Evolutionary conservation across 1,284 basidiomycete genomes (phyloP), one percentile per base, ranked within the genome.

Genomic region (Ustilago hordei): DNA sequence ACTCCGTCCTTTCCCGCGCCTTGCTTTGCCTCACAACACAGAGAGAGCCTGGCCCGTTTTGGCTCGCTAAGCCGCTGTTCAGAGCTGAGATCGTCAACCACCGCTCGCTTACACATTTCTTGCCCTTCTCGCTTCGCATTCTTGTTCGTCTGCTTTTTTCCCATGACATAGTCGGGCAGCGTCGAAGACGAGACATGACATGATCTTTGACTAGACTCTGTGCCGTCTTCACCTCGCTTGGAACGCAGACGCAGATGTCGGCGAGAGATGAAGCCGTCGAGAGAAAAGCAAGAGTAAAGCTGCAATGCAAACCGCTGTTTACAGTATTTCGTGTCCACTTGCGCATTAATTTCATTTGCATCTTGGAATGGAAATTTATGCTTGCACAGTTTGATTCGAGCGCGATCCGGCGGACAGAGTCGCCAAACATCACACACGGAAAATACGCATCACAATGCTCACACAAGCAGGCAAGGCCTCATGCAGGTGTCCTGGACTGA

Each of bases 31-130:
- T 45, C 64, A 47, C 45, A 35, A 36, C 45, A 50, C 23, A 31
- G 13, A 13, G 11, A 50, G 15, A 50, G 48, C 28, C 19, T 45
- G 28, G 48, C 28, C 48, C 48, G 48, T 28, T 50, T 50, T 50
- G n/a, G 48, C 31, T 50, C 48, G 48, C 48, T 50, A 12, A 50
- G 31, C 28, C 48, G 48, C 28, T 28, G 13, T 31, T 50, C 31
- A 50, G 32, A 69, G 60, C 60, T 56, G 66, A 62, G 60, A 69
- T 59, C 60, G 54, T 34, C 61, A 34, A 45, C 34, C 55, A 45
- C 61, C 61, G 68, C 68, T 70, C 63, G 68, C 63, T 65, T 70
- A 55, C 36, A 54, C 34, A 54, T 35, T 15, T 54, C 53, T 52
- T 35, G 23, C 13, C 34, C 35, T 17, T 36, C 53, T 28, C 53